Percentiles rank a stretch among this genome's conserved stretches.
Conservation (phyloP, 345 rosid genomes). For the Salix arbutifolia region DNA sequence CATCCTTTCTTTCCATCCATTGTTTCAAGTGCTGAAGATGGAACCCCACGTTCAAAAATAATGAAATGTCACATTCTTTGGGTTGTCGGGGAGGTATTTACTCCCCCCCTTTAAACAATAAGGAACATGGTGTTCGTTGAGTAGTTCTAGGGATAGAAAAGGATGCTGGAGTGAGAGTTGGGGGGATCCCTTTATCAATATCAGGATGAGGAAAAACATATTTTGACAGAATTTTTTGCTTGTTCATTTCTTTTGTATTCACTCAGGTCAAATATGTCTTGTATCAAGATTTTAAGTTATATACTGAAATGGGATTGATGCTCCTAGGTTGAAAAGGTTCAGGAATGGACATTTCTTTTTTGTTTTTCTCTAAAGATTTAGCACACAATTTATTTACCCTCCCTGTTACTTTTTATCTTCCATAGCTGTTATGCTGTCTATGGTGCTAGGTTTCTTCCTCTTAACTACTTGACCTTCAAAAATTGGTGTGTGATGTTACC, state of each 20-base stretch:
- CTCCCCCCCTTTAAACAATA: constrained; percentile 15
- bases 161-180: constrained; percentile 11
- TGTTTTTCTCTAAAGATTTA: neutral
- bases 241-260: constrained; percentile 4
- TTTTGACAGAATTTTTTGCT: constrained; percentile 1
- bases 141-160: constrained; percentile 18
- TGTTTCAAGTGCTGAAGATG: constrained; percentile 3
- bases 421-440: no score
- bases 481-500: no score
- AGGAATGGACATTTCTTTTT: neutral
- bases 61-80: constrained; percentile 27
- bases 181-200: constrained; percentile 11
- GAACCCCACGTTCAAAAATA: constrained; percentile 20
- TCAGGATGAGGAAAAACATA: constrained; percentile 11
- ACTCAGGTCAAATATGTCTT: constrained; percentile 23
- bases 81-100: constrained; percentile 9
- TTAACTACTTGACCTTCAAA: no score
- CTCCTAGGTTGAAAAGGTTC: constrained; percentile 11
- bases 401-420: no score
- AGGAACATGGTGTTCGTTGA: constrained; percentile 10
- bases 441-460: constrained; percentile 25
- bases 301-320: constrained; percentile 11
- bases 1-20: constrained; percentile 14
- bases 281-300: constrained; percentile 24
- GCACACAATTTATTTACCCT: neutral